Percentiles rank a stretch among this genome's conserved stretches.
phyloP scores from a whole-genome alignment of 805 yeast species.

The Starmera caribaea region DNA sequence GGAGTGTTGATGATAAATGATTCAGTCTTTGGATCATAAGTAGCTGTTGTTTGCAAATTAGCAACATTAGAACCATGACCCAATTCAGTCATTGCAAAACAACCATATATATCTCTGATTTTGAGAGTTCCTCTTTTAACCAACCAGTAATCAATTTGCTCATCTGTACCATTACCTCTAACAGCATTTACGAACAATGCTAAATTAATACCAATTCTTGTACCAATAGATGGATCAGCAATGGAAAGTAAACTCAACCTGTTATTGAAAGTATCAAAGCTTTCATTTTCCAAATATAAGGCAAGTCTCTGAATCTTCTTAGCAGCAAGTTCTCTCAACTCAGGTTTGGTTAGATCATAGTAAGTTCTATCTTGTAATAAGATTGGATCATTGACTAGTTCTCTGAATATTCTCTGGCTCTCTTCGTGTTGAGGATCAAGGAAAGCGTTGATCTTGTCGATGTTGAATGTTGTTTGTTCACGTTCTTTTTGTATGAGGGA shows the following conservation, averaged over 20 bases:
- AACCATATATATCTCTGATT: conserved; percentile 60
- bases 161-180: conserved; percentile 80
- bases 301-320: conserved; percentile 52
- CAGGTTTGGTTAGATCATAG: conserved; percentile 46
- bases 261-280: conserved; percentile 35
- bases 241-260: conserved; percentile 50
- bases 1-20: conserved; percentile 79
- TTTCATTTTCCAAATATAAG: conserved; percentile 42
- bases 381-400: conserved; percentile 60
- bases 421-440: conserved; percentile 40
- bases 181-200: conserved; percentile 78
- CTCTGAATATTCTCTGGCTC: conserved; percentile 42
- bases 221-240: conserved; percentile 71
- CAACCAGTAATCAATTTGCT: conserved; percentile 81
- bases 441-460: conserved; percentile 42
- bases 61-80: conserved; percentile 95
- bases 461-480: conserved; percentile 28
- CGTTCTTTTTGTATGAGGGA: conserved; percentile 33
- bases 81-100: conserved; percentile 89
- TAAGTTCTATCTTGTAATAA: conserved; percentile 41
- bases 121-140: conserved; percentile 51
- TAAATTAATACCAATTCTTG: conserved; percentile 81
- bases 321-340: conserved; percentile 54
- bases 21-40: conserved; percentile 54
- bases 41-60: conserved; percentile 87